phyloP scores from a whole-genome alignment of 176 grass and related monocot genomes.

The Lolium rigidum region DNA sequence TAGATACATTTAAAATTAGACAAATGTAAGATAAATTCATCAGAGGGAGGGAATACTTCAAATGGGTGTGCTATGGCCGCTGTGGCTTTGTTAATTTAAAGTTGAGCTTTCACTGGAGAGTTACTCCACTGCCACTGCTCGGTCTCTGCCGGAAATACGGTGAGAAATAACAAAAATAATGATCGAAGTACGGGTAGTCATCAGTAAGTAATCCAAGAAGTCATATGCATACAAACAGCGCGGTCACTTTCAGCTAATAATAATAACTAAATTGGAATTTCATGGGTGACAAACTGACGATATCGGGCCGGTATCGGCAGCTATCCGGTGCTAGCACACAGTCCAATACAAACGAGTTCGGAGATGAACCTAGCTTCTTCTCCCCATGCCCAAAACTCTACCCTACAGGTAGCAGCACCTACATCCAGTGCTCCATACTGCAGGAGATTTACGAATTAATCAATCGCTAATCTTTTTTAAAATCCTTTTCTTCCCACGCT shows the following conservation, averaged over 20 bases:
- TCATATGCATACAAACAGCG: neutral
- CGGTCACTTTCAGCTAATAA: neutral
- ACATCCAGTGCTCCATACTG: neutral
- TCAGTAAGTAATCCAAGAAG: neutral
- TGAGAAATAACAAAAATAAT: neutral
- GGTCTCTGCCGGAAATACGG: neutral
- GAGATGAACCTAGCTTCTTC: neutral
- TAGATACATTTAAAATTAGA: too few species aligned
- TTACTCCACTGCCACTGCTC: neutral
- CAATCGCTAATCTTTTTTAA: neutral
- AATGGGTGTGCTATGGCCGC: too few species aligned
- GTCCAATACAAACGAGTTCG: neutral
- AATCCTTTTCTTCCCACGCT: neutral
- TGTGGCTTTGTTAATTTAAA: too few species aligned
- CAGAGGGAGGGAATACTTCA: too few species aligned
- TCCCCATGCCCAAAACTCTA: conserved; percentile 24
- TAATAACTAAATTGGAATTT: neutral
- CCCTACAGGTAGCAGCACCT: neutral
- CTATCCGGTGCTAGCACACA: neutral
- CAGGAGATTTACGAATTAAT: conserved; percentile 2
- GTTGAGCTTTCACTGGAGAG: too few species aligned
- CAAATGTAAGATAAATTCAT: too few species aligned
- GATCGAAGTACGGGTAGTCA: too few species aligned
- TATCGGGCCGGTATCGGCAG: neutral
- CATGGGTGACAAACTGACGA: neutral